Base-by-base conservation (phyloP, 2,329 filamentous ascomycete genomes). In the Scorias spongiosa region DNA sequence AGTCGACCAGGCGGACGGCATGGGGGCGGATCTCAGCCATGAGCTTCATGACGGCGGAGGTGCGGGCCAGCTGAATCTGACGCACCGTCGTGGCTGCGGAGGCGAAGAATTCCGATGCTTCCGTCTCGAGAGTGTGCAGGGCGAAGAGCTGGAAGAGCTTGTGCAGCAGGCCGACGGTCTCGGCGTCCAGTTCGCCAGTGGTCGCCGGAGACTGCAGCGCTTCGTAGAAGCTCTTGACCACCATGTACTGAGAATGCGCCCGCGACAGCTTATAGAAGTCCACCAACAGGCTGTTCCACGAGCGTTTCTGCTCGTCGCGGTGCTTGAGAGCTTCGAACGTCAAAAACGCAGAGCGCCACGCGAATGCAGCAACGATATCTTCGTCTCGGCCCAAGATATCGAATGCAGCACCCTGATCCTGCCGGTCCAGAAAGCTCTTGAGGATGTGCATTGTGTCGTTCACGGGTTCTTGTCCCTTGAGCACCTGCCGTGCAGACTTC, bases 181-280 rank as follows among this genome's bases (percentile, higher is more conserved):
- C 68, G 0, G 67, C 54, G 55, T 80, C 75, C 28, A 84, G 64
- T 12, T 72, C 66, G 10, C 67, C 59, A n/a, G 62, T 62, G 10
- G 74, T 70, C 7, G 68, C 57, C 6, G 70, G 64, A 5, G 69
- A 68, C 32, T 78, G 74, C 15, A 89, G 74, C 2, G 75, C 68
- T 3, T 77, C 69, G 64, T 91, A 84, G 66, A 86, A 87, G 67
- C 79, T 83, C 70, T 83, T 85, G 49, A 86, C 81, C 0, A 86
- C 73, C 52, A 85, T 72, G 62, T 85, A 86, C 61, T 87, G 81
- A 0, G 79, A 81, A 59, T 84, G 81, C 0, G 82, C 81, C 5
- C 81, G 84, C 45, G 73, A 79, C 5, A 87, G 73, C 38, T 80
- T 78, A 73, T 80, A 84, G 65, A 87, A 86, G 63, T 86, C 80